phyloP scores from a whole-genome alignment of 139 green algal genomes.

The Micractinium conductrix region DNA sequence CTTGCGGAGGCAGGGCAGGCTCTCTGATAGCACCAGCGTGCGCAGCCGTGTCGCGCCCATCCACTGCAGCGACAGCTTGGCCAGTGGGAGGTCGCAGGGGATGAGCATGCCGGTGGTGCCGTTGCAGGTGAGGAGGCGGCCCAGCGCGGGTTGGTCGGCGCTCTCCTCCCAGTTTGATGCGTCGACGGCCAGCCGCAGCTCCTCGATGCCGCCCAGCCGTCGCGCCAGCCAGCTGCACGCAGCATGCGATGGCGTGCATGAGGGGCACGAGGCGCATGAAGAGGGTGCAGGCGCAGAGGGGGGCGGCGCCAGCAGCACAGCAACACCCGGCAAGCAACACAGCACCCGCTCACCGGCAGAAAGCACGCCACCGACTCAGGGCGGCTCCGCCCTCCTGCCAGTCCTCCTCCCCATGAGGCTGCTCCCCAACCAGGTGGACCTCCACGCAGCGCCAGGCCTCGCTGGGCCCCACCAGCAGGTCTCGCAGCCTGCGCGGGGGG shows the following conservation, averaged over 20 bases:
- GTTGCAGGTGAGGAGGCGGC: no score
- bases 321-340: not conserved
- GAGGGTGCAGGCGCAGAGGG: no score
- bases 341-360: not conserved
- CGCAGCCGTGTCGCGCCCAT: no score
- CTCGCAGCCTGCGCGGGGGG: not conserved
- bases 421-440: no score
- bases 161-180: not conserved
- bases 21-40: no score
- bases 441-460: not conserved
- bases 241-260: no score
- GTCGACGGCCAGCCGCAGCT: not conserved
- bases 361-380: no score
- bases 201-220: not conserved
- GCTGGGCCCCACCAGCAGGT: not conserved
- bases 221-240: conserved; percentile 1
- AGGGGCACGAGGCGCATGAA: no score
- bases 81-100: not conserved
- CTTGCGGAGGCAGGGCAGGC: not conserved
- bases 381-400: no score
- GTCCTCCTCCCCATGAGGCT: no score
- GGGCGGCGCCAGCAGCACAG: not conserved
- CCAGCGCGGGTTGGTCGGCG: no score
- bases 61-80: not conserved
- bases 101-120: not conserved